A percentile compares a stretch with the other conserved stretches of the same genome.
Evolutionary conservation across 768 basidiomycete genomes (phyloP).

Genomic region (Hericium coralloides): DNA sequence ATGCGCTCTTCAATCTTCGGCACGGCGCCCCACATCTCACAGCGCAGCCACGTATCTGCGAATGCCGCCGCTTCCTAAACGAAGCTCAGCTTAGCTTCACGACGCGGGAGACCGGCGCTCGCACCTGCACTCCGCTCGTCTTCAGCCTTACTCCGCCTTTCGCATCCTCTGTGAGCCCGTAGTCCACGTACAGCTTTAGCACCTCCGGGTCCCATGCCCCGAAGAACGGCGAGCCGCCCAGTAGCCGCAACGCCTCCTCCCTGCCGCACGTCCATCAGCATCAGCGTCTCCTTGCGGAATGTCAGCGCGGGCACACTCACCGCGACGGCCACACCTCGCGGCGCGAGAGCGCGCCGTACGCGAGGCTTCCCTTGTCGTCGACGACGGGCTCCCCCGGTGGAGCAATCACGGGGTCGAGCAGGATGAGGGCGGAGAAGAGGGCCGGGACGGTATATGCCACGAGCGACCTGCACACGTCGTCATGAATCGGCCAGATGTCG

Average conservation of each 20-base stretch:
- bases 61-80: constrained; percentile 50
- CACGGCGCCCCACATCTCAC: constrained; percentile 31
- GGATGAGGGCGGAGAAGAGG: constrained; percentile 62
- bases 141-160: constrained; percentile 44
- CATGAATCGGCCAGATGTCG: neutral
- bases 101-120: neutral
- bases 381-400: constrained; percentile 7
- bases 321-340: constrained; percentile 56
- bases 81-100: too few relatives aligned
- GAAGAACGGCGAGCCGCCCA: constrained; percentile 59
- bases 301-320: constrained; percentile 24
- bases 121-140: constrained; percentile 46
- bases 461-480: constrained; percentile 34
- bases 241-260: constrained; percentile 45
- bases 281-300: neutral
- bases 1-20: constrained; percentile 38
- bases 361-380: neutral
- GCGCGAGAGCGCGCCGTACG: constrained; percentile 43
- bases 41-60: constrained; percentile 29
- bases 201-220: constrained; percentile 56
- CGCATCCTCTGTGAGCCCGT: constrained; percentile 36
- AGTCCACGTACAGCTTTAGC: constrained; percentile 50
- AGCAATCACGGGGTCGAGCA: constrained; percentile 71
- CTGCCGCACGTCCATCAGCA: constrained; percentile 23
- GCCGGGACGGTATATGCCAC: constrained; percentile 55